Conservation (phyloP, 306 rosid species). For the Lithocarpus polystachyus region DNA sequence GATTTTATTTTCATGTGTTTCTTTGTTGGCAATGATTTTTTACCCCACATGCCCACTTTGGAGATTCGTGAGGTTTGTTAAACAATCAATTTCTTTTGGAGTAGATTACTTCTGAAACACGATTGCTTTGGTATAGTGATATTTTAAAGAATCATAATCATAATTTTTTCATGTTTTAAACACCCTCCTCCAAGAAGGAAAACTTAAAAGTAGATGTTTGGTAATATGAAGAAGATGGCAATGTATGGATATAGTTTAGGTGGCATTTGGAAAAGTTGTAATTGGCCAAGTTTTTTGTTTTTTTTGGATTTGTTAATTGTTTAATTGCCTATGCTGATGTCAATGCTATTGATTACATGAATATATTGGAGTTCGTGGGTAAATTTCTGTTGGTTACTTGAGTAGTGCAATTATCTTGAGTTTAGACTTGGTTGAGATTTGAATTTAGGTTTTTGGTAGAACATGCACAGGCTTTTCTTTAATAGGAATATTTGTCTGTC, state of each 20-base stretch:
- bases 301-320: background rate
- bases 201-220: background rate
- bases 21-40: constrained; percentile 95
- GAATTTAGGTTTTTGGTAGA: background rate
- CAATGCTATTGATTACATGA: background rate
- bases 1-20: constrained; percentile 95
- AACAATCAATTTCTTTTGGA: background rate
- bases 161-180: background rate
- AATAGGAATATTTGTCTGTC: background rate
- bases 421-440: background rate
- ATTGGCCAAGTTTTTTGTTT: background rate
- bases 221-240: background rate
- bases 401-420: background rate
- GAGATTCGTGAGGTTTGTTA: constrained; percentile 92
- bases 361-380: background rate
- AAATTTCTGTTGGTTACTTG: background rate
- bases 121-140: background rate
- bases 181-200: background rate
- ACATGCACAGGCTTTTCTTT: background rate
- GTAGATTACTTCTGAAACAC: background rate
- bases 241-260: background rate
- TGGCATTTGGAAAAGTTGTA: background rate
- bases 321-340: too few species aligned
- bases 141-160: background rate
- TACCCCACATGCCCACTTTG: constrained; percentile 96